Percentiles rank a stretch among this genome's conserved stretches.
phyloP scores from a whole-genome alignment of 257 asterid species.

The Solanum chilense region DNA sequence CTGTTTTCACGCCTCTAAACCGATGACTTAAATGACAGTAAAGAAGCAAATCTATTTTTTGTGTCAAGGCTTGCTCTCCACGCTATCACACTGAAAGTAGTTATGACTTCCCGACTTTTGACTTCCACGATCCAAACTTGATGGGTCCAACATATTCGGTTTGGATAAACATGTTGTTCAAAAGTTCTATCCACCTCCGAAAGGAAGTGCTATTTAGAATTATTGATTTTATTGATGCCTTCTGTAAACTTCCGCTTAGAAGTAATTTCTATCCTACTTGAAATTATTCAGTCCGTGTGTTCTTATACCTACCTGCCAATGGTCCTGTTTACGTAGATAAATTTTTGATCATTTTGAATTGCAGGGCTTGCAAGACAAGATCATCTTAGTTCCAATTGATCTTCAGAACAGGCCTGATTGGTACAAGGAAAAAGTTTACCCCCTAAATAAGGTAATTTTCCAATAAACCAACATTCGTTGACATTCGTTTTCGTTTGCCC shows the following conservation, averaged over 20 bases:
- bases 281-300: not conserved
- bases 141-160: not conserved
- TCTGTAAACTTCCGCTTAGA: not conserved
- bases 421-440: slow-evolving; percentile 49
- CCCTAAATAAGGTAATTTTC: slow-evolving; percentile 41
- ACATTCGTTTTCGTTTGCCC: not conserved
- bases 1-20: not conserved
- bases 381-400: slow-evolving; percentile 41
- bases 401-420: slow-evolving; percentile 49
- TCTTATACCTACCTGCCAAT: not conserved
- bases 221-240: not conserved
- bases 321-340: not conserved
- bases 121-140: not conserved
- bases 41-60: not conserved
- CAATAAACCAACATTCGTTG: not conserved
- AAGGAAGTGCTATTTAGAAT: not conserved
- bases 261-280: not conserved
- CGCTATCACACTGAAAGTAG: not conserved
- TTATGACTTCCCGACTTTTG: not conserved
- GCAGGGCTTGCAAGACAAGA: slow-evolving; percentile 46
- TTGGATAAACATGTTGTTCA: not conserved
- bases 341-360: not conserved
- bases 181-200: not conserved
- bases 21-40: not conserved
- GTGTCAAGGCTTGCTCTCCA: not conserved